phyloP scores from a whole-genome alignment of 805 yeast genomes.

The Dipodascus geniculatus region DNA sequence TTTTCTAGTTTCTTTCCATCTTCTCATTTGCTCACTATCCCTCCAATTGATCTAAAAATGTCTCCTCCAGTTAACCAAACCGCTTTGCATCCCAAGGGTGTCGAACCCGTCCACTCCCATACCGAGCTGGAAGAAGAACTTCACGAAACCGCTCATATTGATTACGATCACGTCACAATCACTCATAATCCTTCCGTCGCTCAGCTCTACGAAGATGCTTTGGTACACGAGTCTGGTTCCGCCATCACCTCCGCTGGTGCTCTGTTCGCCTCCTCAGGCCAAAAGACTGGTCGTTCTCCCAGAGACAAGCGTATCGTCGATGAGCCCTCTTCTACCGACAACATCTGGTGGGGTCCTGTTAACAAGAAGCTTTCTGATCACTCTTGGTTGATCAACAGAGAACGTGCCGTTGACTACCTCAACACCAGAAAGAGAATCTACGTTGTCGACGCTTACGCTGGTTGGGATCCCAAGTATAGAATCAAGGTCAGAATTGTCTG shows the following conservation, averaged over 20 bases:
- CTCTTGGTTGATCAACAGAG: constrained; percentile 91
- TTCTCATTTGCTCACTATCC: neutral
- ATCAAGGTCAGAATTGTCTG: constrained; percentile 91
- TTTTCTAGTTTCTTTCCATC: neutral
- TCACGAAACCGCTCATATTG: constrained; percentile 30
- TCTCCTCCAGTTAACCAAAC: constrained; percentile 30
- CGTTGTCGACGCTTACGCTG: constrained; percentile 94
- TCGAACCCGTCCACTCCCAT: constrained; percentile 28
- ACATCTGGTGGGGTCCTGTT: constrained; percentile 99
- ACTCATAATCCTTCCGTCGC: constrained; percentile 88
- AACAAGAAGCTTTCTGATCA: constrained; percentile 88
- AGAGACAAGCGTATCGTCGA: constrained; percentile 96
- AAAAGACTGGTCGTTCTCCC: constrained; percentile 96
- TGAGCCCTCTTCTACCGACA: constrained; percentile 69
- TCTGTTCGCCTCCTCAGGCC: constrained; percentile 87
- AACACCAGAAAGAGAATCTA: constrained; percentile 91
- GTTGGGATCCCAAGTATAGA: constrained; percentile 98
- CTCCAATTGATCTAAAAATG: constrained; percentile 11
- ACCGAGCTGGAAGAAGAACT: constrained; percentile 31
- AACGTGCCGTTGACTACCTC: constrained; percentile 92
- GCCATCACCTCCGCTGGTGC: constrained; percentile 91
- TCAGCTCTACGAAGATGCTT: constrained; percentile 86
- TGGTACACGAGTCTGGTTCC: constrained; percentile 72
- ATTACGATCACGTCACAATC: constrained; percentile 30
- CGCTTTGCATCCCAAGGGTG: constrained; percentile 31